A percentile compares a stretch with the other conserved stretches of the same genome.
Evolutionary conservation across 306 rosid genomes (phyloP).

Genomic region (Crataegus laevigata): DNA sequence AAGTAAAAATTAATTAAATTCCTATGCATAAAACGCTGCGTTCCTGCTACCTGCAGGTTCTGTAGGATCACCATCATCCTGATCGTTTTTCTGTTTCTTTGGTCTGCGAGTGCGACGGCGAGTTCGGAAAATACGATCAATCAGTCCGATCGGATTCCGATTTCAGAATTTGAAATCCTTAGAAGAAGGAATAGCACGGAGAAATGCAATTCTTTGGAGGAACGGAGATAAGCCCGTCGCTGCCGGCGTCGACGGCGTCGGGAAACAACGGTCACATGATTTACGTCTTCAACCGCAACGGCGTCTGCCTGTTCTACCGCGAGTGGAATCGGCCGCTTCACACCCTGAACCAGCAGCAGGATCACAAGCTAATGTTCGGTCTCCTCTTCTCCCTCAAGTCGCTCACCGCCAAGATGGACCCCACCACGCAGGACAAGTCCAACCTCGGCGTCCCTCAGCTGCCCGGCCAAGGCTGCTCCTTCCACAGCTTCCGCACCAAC

Average conservation of each 20-base stretch:
- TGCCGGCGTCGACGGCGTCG: slow-evolving; percentile 65
- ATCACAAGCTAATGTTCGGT: slow-evolving; percentile 97
- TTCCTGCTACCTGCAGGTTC: no score
- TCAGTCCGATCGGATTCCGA: neutral
- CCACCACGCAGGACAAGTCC: slow-evolving; percentile 72
- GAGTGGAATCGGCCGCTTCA: slow-evolving; percentile 95
- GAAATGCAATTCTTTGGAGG: slow-evolving; percentile 94
- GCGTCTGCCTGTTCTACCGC: slow-evolving; percentile 80
- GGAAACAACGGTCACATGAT: slow-evolving; percentile 96
- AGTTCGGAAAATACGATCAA: neutral
- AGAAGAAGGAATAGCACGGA: neutral
- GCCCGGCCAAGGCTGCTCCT: slow-evolving; percentile 98
- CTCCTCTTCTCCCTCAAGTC: slow-evolving; percentile 93
- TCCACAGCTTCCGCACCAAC: slow-evolving; percentile 88
- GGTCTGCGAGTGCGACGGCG: neutral
- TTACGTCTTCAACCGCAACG: slow-evolving; percentile 82
- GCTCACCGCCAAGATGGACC: slow-evolving; percentile 92
- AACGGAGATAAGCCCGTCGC: slow-evolving; percentile 94
- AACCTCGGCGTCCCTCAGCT: slow-evolving; percentile 94
- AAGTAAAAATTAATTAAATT: no score
- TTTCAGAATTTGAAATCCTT: neutral
- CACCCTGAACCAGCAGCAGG: slow-evolving; percentile 78
- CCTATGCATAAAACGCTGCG: no score
- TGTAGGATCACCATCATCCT: neutral
- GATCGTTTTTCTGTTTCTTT: neutral